Evolutionary conservation across 441 rosid genomes (phyloP).

Genomic region (Populus hybrid): DNA sequence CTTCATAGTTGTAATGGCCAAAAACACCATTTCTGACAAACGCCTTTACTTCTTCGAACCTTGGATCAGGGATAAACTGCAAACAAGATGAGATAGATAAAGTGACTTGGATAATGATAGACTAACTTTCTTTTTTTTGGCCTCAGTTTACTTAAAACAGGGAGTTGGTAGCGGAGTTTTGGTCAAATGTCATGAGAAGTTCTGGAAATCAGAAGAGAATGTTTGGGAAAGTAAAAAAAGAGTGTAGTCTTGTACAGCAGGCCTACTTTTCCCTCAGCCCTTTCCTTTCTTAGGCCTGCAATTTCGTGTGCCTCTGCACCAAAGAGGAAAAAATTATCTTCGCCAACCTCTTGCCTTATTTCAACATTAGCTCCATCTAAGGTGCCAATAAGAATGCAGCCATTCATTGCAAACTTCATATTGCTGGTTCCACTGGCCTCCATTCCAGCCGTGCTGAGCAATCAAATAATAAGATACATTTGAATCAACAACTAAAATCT

Average conservation of each 20-base stretch:
- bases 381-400: slow-evolving; percentile 80
- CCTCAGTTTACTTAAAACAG: neutral
- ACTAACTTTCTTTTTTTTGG: neutral
- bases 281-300: slow-evolving; percentile 70
- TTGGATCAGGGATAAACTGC: slow-evolving; percentile 71
- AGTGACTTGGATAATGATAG: neutral
- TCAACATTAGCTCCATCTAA: slow-evolving; percentile 94
- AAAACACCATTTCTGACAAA: slow-evolving; percentile 67
- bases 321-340: slow-evolving; percentile 86
- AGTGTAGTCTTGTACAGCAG: neutral
- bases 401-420: slow-evolving; percentile 93
- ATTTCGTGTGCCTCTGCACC: slow-evolving; percentile 81
- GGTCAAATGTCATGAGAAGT: neutral
- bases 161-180: neutral
- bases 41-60: slow-evolving; percentile 72
- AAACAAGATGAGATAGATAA: slow-evolving; percentile 1
- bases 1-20: slow-evolving; percentile 63
- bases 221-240: neutral
- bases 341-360: slow-evolving; percentile 82
- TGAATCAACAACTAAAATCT: neutral
- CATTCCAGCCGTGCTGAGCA: slow-evolving; percentile 84
- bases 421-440: slow-evolving; percentile 98
- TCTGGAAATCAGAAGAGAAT: neutral
- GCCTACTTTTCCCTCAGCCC: slow-evolving; percentile 77
- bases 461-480: slow-evolving; percentile 1